Conservation (phyloP, 257 asterid species). For the Henckelia pumila region DNA sequence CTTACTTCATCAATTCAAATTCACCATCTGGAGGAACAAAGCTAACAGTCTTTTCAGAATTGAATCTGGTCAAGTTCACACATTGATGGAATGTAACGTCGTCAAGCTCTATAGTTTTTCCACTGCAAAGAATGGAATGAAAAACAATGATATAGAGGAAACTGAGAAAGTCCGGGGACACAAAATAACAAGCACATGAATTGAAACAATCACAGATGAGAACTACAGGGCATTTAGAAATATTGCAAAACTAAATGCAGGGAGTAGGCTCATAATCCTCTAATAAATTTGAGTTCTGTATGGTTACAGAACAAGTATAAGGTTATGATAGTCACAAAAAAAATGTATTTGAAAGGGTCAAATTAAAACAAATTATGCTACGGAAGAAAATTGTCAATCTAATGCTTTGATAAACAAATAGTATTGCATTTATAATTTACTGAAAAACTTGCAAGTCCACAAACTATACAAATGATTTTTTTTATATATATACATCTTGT, state of each 20-base stretch:
- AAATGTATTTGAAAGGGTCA: not conserved
- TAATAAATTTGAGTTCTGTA: not conserved
- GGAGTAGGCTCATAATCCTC: constrained; percentile 18
- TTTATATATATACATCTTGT: not conserved
- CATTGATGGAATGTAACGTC: constrained; percentile 99
- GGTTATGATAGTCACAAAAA: not conserved
- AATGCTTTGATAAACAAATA: not conserved
- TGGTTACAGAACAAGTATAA: constrained; percentile 4
- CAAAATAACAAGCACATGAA: constrained; percentile 19
- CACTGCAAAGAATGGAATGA: constrained; percentile 54
- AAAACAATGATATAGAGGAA: constrained; percentile 21
- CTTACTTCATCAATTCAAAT: constrained; percentile 99
- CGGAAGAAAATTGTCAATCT: not conserved
- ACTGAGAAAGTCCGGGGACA: constrained; percentile 2
- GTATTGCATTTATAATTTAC: not conserved
- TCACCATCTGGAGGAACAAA: constrained; percentile 99
- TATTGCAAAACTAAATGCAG: constrained; percentile 15
- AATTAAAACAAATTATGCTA: not conserved
- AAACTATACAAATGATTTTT: constrained; percentile 2
- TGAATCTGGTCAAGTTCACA: constrained; percentile 96
- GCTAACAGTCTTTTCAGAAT: constrained; percentile 96
- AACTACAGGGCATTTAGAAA: not conserved
- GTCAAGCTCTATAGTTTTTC: constrained; percentile 98
- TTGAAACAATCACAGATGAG: constrained; percentile 14
- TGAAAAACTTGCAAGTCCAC: not conserved